Percentiles rank a stretch among this genome's conserved stretches.
Conservation (phyloP, 768 basidiomycete species). For the Cyclocybe cylindracea region DNA sequence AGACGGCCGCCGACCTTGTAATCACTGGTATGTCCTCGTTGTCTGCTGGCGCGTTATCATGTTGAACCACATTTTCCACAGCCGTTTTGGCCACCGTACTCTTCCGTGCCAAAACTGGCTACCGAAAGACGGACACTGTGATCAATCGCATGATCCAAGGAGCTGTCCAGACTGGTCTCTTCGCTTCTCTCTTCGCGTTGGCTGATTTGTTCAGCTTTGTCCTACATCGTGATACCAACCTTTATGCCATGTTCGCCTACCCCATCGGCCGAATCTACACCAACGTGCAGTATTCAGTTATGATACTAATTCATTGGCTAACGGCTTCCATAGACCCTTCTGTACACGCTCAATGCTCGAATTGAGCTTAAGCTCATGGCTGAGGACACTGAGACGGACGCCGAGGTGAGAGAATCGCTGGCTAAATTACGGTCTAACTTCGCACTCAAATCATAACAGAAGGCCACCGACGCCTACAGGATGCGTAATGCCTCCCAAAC, state of each 20-base stretch:
- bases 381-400: constrained; percentile 23
- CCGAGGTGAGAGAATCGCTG: constrained; percentile 2
- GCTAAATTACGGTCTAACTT: neutral
- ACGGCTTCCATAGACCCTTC: constrained; percentile 33
- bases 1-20: constrained; percentile 42
- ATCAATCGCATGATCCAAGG: constrained; percentile 57
- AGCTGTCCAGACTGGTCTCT: constrained; percentile 55
- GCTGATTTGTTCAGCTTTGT: constrained; percentile 46
- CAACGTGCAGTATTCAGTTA: constrained; percentile 35
- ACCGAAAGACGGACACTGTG: constrained; percentile 49
- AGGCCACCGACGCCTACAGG: constrained; percentile 19
- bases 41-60: constrained; percentile 1
- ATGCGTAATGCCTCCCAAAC: constrained; percentile 24
- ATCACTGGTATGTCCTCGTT: constrained; percentile 39
- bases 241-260: constrained; percentile 37
- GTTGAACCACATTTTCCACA: constrained; percentile 4
- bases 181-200: constrained; percentile 52
- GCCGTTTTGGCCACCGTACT: constrained; percentile 31
- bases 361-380: constrained; percentile 26
- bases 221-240: constrained; percentile 32
- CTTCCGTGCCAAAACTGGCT: constrained; percentile 47
- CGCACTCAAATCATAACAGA: constrained; percentile 4
- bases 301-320: constrained; percentile 34
- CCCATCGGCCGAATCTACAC: constrained; percentile 46
- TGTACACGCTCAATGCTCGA: constrained; percentile 46